Conservation (phyloP, 2,329 filamentous ascomycete species). For the Tolypocladium guangdongense region DNA sequence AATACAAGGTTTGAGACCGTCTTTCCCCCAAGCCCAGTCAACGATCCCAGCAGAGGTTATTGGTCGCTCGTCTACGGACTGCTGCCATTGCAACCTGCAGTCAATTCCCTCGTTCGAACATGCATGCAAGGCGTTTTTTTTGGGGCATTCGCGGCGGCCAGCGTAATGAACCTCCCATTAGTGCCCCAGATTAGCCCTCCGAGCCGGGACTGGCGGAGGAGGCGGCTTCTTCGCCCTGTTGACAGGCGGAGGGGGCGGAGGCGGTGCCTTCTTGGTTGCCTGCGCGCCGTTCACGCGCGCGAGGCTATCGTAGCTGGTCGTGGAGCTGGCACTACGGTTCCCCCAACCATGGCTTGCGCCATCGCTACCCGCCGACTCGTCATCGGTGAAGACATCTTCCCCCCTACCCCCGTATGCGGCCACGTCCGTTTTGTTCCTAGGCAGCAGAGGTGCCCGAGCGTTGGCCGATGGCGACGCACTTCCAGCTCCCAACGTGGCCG, state of each 20-base stretch:
- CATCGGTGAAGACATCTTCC: slow-evolving; percentile 37
- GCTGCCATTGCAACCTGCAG: background rate
- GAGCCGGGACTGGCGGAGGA: slow-evolving; percentile 21
- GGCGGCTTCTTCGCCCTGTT: slow-evolving; percentile 33
- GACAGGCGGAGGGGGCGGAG: slow-evolving; percentile 38
- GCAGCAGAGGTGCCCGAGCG: slow-evolving; percentile 28
- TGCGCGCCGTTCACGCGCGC: slow-evolving; percentile 3
- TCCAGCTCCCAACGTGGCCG: slow-evolving; percentile 27
- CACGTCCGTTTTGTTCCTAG: slow-evolving; percentile 28
- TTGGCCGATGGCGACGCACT: slow-evolving; percentile 8
- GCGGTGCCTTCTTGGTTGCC: slow-evolving; percentile 41
- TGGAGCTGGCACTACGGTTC: slow-evolving; percentile 41
- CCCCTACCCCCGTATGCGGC: slow-evolving; percentile 15
- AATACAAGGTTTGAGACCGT: background rate
- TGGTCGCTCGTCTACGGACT: background rate
- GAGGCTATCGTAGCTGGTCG: slow-evolving; percentile 44
- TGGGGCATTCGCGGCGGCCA: background rate
- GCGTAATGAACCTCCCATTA: background rate
- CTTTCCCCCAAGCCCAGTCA: background rate
- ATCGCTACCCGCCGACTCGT: slow-evolving; percentile 38
- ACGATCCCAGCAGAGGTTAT: background rate
- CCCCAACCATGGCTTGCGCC: slow-evolving; percentile 40
- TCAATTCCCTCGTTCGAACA: background rate
- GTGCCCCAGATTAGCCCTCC: slow-evolving; percentile 15
- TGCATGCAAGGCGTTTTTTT: background rate